Percentiles rank a stretch among this genome's conserved stretches.
Evolutionary conservation across 1,284 basidiomycete genomes (phyloP).

Genomic region (Microbotryomycetes sp.): DNA sequence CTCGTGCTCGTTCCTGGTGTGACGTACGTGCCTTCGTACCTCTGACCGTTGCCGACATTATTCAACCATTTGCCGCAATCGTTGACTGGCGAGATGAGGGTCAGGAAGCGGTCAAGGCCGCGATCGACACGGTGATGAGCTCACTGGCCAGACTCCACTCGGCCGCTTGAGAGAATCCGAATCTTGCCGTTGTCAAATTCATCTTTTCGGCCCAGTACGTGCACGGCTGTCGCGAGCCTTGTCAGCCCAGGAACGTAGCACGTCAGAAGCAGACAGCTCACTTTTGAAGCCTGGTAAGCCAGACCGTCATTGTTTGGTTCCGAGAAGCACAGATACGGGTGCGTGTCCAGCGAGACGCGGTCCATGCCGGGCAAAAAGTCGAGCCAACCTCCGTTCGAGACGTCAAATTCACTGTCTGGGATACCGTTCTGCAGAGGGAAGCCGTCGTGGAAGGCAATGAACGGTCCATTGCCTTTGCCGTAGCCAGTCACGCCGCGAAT

Average conservation of each 20-base stretch:
- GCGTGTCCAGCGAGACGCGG: conserved; percentile 64
- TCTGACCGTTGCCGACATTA: conserved; percentile 31
- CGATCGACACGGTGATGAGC: not conserved
- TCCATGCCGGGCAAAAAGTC: conserved; percentile 50
- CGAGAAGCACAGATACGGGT: conserved; percentile 44
- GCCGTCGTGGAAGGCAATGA: conserved; percentile 33
- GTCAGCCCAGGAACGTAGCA: not conserved
- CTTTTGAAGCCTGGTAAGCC: conserved; percentile 18
- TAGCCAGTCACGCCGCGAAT: conserved; percentile 57
- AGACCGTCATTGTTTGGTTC: conserved; percentile 26
- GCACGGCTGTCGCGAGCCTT: conserved; percentile 25
- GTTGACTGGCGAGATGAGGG: not conserved
- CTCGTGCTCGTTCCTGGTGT: conserved; percentile 6
- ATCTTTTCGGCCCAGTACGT: conserved; percentile 31
- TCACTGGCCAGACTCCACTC: conserved; percentile 35
- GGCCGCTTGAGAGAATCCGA: conserved; percentile 40
- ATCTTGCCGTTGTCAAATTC: conserved; percentile 31
- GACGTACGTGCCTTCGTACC: conserved; percentile 33
- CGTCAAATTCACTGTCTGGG: conserved; percentile 18
- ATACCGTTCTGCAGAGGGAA: conserved; percentile 26
- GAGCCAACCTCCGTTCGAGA: conserved; percentile 36
- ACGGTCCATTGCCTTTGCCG: conserved; percentile 27
- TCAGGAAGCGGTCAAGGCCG: not conserved
- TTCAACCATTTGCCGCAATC: conserved; percentile 32
- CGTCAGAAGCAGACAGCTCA: not conserved